A percentile compares a stretch with the other conserved stretches of the same genome.
Conservation (phyloP, 352 stramenopile genomes). For the Pythium dissotocum region DNA sequence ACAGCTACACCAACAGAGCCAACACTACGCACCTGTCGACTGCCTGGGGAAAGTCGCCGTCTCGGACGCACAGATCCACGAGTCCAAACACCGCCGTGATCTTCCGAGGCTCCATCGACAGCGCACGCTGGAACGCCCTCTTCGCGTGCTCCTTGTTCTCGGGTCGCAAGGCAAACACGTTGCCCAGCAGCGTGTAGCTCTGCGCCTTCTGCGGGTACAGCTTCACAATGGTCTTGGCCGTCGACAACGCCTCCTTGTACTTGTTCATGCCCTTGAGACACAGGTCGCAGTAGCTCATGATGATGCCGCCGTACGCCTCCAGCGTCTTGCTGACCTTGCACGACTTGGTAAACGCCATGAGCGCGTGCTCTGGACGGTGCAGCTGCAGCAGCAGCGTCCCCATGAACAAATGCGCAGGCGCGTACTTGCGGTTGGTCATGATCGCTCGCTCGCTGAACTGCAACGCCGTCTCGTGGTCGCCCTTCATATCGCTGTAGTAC, state of each 20-base stretch:
- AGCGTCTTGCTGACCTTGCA: conserved; percentile 62
- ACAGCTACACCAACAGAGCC: neutral
- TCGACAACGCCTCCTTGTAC: conserved; percentile 75
- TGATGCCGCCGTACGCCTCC: conserved; percentile 71
- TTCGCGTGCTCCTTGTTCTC: conserved; percentile 62
- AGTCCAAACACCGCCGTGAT: conserved; percentile 67
- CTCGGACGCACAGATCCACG: conserved; percentile 61
- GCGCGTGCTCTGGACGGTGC: conserved; percentile 60
- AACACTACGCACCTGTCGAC: conserved; percentile 51
- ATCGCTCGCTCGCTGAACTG: conserved; percentile 78
- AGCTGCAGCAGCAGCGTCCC: conserved; percentile 62
- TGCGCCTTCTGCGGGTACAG: conserved; percentile 69
- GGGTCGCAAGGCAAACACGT: conserved; percentile 62
- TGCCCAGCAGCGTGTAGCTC: conserved; percentile 74
- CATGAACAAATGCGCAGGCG: conserved; percentile 59
- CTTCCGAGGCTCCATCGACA: conserved; percentile 62
- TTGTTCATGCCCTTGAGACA: conserved; percentile 58
- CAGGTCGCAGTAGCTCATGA: conserved; percentile 74
- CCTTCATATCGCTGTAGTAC: conserved; percentile 76
- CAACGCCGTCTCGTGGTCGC: conserved; percentile 63
- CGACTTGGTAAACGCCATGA: conserved; percentile 63
- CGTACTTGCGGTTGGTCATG: conserved; percentile 35
- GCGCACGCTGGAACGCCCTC: conserved; percentile 59
- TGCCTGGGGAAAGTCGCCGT: conserved; percentile 49
- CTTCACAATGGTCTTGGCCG: conserved; percentile 67